Percentiles rank a stretch among this genome's conserved stretches.
Evolutionary conservation across 2,329 filamentous ascomycete genomes (phyloP).

Genomic region (Alternaria arborescens): DNA sequence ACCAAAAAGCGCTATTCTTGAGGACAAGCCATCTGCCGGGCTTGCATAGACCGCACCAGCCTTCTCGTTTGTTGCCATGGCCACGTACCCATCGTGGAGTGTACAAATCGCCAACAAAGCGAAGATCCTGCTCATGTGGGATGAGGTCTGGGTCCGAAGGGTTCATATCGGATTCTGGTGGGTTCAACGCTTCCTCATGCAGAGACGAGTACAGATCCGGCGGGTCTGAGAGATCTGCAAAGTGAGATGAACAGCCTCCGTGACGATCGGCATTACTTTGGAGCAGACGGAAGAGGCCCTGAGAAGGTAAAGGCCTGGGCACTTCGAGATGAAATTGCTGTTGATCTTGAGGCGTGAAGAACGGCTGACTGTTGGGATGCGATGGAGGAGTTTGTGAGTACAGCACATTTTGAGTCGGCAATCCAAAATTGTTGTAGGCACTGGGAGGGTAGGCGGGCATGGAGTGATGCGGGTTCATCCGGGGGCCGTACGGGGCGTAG

Average conservation of each 20-base stretch:
- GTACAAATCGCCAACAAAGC: conserved; percentile 83
- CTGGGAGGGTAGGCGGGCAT: conserved; percentile 50
- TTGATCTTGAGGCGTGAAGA: conserved; percentile 61
- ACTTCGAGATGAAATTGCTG: conserved; percentile 61
- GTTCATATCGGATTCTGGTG: conserved; percentile 83
- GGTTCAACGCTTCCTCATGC: conserved; percentile 75
- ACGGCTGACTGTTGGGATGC: conserved; percentile 57
- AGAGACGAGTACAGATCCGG: conserved; percentile 80
- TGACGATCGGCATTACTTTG: conserved; percentile 78
- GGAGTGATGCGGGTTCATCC: conserved; percentile 56
- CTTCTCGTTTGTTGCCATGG: conserved; percentile 85
- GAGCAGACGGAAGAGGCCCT: conserved; percentile 76
- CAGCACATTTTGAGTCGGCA: conserved; percentile 47
- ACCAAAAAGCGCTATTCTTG: conserved; percentile 93
- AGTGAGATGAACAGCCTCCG: conserved; percentile 69
- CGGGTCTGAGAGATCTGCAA: conserved; percentile 76
- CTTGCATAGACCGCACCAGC: conserved; percentile 90
- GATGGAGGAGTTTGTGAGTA: conserved; percentile 60
- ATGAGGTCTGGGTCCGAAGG: conserved; percentile 77
- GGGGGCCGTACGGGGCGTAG: conserved; percentile 67
- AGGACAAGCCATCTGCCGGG: conserved; percentile 85
- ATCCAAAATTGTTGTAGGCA: conserved; percentile 41
- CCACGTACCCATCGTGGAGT: conserved; percentile 85
- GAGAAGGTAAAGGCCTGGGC: conserved; percentile 68
- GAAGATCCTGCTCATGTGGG: conserved; percentile 76